Percentiles rank a stretch among this genome's conserved stretches.
These are phyloP conservation scores for Populus pruinosa DNA, from an alignment of 345 rosid species.

Conservation along the genomic window DNA sequence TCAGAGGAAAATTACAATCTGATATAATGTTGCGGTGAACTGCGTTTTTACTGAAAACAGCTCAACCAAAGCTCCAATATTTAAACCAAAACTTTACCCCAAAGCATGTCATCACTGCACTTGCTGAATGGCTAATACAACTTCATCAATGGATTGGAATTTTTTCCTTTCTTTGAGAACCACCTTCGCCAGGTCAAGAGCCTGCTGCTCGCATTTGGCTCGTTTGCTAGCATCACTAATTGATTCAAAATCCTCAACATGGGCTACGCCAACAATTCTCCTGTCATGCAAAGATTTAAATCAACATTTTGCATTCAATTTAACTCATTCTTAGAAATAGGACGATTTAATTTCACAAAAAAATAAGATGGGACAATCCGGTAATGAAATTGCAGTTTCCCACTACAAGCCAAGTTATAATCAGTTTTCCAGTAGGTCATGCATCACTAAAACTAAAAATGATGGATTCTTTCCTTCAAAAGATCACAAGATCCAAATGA, in stretches of 20 bases:
- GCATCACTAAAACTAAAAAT: background rate
- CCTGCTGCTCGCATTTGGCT: constrained; percentile 69
- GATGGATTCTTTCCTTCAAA: too few relatives aligned
- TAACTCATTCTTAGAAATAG: background rate
- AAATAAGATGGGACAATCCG: background rate
- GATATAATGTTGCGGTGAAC: too few relatives aligned
- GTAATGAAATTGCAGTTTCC: background rate
- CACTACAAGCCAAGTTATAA: background rate
- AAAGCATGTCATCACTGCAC: background rate
- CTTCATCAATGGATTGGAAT: constrained; percentile 62
- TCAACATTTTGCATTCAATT: background rate
- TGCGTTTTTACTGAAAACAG: too few relatives aligned
- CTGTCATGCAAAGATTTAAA: constrained; percentile 28
- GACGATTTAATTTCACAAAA: background rate
- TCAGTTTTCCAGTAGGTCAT: background rate
- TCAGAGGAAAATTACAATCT: too few relatives aligned
- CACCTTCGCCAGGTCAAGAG: constrained; percentile 63
- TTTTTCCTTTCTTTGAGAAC: constrained; percentile 75
- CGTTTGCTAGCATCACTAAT: constrained; percentile 53
- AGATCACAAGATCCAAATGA: too few relatives aligned
- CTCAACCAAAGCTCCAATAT: background rate
- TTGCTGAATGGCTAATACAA: constrained; percentile 51
- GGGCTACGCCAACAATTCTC: constrained; percentile 96
- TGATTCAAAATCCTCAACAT: constrained; percentile 95
- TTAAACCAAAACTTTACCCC: background rate